Evolutionary conservation across 2,329 filamentous ascomycete genomes (phyloP).

Genomic region (Ceratocystis papillata): DNA sequence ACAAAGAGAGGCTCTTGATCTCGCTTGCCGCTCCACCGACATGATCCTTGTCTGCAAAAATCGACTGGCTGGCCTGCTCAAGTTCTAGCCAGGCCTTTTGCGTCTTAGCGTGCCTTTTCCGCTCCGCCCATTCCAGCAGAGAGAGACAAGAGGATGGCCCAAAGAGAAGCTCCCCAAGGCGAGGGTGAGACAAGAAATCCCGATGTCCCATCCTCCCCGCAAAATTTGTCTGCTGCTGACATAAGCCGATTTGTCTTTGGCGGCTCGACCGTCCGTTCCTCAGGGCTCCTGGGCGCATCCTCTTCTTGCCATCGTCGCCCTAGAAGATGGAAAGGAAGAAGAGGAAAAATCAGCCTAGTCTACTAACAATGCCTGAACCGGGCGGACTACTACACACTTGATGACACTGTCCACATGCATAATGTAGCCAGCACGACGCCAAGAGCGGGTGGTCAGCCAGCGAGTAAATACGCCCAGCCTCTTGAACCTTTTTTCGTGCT

Average conservation of each 20-base stretch:
- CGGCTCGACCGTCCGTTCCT: too few relatives aligned
- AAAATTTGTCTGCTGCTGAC: not conserved
- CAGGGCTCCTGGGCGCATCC: too few relatives aligned
- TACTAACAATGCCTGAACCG: too few relatives aligned
- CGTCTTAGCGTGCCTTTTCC: not conserved
- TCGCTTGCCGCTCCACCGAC: constrained; percentile 8
- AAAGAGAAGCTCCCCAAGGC: not conserved
- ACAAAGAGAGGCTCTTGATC: not conserved
- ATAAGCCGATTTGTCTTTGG: not conserved
- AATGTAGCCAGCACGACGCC: too few relatives aligned
- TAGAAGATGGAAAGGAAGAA: too few relatives aligned
- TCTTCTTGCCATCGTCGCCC: too few relatives aligned
- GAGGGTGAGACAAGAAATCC: not conserved
- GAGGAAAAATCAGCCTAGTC: too few relatives aligned
- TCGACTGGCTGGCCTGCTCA: not conserved
- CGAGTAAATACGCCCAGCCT: not conserved
- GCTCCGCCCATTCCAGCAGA: not conserved
- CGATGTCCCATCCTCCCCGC: not conserved
- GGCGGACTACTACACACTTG: too few relatives aligned
- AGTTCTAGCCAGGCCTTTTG: not conserved
- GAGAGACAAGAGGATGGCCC: not conserved
- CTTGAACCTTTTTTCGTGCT: not conserved
- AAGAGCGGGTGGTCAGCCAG: not conserved
- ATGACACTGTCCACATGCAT: too few relatives aligned
- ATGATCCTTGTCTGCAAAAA: not conserved